A percentile compares a stretch with the other conserved stretches of the same genome.
These are phyloP conservation scores for Diutina pseudorugosa DNA, from an alignment of 1,139 yeast species.

Conservation along the genomic window DNA sequence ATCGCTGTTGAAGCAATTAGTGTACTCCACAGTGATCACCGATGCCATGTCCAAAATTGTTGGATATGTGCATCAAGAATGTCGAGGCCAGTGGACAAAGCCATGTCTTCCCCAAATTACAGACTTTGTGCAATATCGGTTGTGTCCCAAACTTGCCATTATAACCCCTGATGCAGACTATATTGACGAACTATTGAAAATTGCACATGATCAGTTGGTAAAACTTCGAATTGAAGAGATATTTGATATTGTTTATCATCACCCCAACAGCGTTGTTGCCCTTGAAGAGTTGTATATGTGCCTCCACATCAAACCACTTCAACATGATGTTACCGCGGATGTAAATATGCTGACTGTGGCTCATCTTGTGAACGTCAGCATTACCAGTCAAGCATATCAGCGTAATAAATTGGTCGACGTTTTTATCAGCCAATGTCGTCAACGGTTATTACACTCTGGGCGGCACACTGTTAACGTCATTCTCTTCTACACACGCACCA, in stretches of 20 bases:
- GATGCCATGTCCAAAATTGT: conserved; percentile 30
- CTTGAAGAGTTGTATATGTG: conserved; percentile 52
- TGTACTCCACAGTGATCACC: conserved; percentile 20
- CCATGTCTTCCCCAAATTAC: conserved; percentile 26
- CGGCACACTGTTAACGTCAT: conserved; percentile 69
- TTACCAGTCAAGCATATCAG: not conserved
- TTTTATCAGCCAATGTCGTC: conserved; percentile 40
- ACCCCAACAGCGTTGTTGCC: conserved; percentile 48
- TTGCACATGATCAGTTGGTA: conserved; percentile 34
- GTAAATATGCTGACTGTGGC: not conserved
- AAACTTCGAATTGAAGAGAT: conserved; percentile 50
- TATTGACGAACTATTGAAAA: conserved; percentile 11
- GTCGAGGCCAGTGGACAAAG: conserved; percentile 28
- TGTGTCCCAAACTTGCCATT: conserved; percentile 24
- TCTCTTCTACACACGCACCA: conserved; percentile 56
- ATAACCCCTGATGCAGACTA: not conserved
- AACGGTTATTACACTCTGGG: conserved; percentile 64
- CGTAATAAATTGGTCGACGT: conserved; percentile 34
- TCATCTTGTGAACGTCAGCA: not conserved
- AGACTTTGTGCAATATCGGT: conserved; percentile 23
- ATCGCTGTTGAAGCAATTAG: not conserved
- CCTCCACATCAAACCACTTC: conserved; percentile 12
- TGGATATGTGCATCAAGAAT: conserved; percentile 19
- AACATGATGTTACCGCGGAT: conserved; percentile 6
- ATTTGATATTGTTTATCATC: conserved; percentile 46